Conservation (phyloP, 2,329 filamentous ascomycete species). For the Fusarium marasasianum region DNA sequence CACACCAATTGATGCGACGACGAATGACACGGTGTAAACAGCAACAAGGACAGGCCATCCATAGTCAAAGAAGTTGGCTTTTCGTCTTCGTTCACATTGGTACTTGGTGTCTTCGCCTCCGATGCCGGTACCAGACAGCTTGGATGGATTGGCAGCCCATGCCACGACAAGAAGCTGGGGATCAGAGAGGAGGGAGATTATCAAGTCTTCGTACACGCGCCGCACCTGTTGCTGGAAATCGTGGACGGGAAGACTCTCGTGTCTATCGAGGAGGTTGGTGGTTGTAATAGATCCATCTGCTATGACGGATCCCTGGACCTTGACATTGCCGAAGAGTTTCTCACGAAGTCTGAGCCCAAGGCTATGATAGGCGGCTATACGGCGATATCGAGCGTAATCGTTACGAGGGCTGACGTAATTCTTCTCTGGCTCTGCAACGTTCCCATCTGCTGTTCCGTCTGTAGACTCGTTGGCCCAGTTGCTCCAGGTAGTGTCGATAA, state of each 20-base stretch:
- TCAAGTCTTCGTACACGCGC: slow-evolving; percentile 18
- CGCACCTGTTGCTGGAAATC: slow-evolving; percentile 14
- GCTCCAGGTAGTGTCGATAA: slow-evolving; percentile 27
- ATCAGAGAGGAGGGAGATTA: slow-evolving; percentile 33
- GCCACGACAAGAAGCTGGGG: slow-evolving; percentile 32
- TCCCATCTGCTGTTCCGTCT: slow-evolving; percentile 27
- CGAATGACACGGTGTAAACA: slow-evolving; percentile 20
- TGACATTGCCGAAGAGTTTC: slow-evolving; percentile 1
- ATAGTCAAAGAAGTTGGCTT: slow-evolving; percentile 29
- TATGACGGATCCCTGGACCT: not conserved
- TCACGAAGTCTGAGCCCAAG: slow-evolving; percentile 20
- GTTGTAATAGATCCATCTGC: not conserved
- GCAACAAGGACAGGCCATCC: slow-evolving; percentile 1
- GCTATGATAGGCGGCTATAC: slow-evolving; percentile 27
- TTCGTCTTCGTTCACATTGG: slow-evolving; percentile 12
- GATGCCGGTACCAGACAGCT: slow-evolving; percentile 1
- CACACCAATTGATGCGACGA: slow-evolving; percentile 22
- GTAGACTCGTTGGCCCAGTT: not conserved
- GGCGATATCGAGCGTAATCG: slow-evolving; percentile 5
- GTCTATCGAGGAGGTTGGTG: slow-evolving; percentile 23
- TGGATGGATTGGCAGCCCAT: slow-evolving; percentile 28
- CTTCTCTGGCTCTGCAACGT: slow-evolving; percentile 7
- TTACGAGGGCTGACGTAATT: slow-evolving; percentile 28
- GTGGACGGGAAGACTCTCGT: slow-evolving; percentile 9
- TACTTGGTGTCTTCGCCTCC: slow-evolving; percentile 9